Conservation (phyloP, 1,284 basidiomycete species). For the Mycena sp. region DNA sequence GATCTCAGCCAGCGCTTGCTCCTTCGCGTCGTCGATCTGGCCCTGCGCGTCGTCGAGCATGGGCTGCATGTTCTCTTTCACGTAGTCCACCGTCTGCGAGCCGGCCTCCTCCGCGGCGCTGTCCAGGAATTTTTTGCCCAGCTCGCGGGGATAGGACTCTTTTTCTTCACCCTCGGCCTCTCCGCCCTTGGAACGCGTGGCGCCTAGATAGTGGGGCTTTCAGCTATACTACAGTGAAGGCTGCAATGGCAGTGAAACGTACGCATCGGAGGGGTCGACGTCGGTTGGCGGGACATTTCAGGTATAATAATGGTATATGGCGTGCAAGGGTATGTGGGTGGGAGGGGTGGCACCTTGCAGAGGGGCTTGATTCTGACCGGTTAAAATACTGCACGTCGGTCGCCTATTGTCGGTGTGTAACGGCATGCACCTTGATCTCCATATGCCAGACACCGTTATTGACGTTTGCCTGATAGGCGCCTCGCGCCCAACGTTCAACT, state of each 20-base stretch:
- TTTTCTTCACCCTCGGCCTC: background rate
- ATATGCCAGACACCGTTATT: conserved; percentile 5
- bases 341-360: background rate
- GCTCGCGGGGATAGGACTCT: conserved; percentile 15
- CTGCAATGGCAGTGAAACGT: background rate
- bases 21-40: conserved; percentile 54
- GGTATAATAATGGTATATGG: background rate
- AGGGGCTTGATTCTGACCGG: background rate
- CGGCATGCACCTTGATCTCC: conserved; percentile 12
- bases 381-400: conserved; percentile 10
- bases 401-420: background rate
- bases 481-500: conserved; percentile 11
- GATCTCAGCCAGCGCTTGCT: conserved; percentile 64
- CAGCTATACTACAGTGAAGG: background rate
- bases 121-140: conserved; percentile 56
- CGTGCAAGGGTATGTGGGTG: background rate
- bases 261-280: background rate
- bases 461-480: conserved; percentile 19
- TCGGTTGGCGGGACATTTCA: conserved; percentile 7
- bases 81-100: conserved; percentile 25
- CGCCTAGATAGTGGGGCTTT: background rate
- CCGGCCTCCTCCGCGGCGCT: conserved; percentile 38
- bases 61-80: conserved; percentile 49
- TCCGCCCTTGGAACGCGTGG: background rate
- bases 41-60: conserved; percentile 63